Base-by-base conservation (phyloP, 768 basidiomycete genomes). In the Mycena metata region DNA sequence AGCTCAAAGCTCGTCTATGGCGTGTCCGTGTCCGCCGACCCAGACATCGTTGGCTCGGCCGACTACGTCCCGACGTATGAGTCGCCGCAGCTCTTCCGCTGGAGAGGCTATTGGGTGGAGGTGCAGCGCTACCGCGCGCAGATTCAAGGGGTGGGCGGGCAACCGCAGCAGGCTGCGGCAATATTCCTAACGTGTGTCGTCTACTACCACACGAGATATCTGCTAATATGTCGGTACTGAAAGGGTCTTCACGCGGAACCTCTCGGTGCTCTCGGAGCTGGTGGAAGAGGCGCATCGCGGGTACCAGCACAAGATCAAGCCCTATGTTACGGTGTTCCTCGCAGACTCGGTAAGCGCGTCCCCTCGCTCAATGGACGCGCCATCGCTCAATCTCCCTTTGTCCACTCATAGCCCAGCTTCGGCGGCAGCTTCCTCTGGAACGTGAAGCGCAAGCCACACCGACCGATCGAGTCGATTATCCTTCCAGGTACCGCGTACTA, bases 391-490 rank as follows among this genome's bases (percentile, higher is more conserved):
- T 26, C 26, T n/a, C n/a, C n/a, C n/a, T 43, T n/a, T 33, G 8
- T 8, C n/a, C n/a, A n/a, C n/a, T 41, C 39, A 23, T 73, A 83
- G 83, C 76, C 79, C 12, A 80, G 78, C 59, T 82, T 78, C 67
- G 81, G 81, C 16, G 81, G 76, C 21, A 64, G 73, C 30, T 81
- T 80, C 55, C 73, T 77, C 9, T 87, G 86, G 86, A 82, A 77
- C 36, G 81, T 84, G 12, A 86, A 86, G 70, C 79, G 80, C 57
- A 89, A 88, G 73, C 74, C 79, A 3, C 83, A 86, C 30, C 77
- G 88, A 5, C 84, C 88, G 1, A 76, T 89, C 24, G 69, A 72
- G 51, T 71, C 69, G 4, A 71, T 71, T 21, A 71, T 71, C 36
- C 57, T 71, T 5, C 69, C 65, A 42, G 69, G 69, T 70, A 30